phyloP scores from a whole-genome alignment of 2,329 filamentous ascomycete species.

The Aspergillus sp. region DNA sequence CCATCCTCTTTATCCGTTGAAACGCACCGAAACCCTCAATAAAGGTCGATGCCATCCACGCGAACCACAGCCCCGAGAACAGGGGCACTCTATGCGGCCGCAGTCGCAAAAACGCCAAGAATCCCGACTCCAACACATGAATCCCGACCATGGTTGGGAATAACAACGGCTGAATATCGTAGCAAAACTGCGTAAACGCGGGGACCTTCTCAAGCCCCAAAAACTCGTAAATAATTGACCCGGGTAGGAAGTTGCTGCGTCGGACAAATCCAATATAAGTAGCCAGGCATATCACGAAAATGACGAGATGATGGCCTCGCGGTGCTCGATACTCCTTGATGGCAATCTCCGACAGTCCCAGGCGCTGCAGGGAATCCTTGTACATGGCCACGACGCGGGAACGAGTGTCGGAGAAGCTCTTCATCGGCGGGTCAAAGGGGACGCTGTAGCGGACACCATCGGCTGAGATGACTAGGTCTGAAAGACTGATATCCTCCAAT shows the following conservation, averaged over 20 bases:
- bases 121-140: conserved; percentile 58
- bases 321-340: conserved; percentile 49
- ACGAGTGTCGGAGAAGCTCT: conserved; percentile 60
- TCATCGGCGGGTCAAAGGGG: conserved; percentile 63
- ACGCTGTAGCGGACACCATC: conserved; percentile 46
- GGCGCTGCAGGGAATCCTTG: conserved; percentile 49
- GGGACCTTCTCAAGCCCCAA: conserved; percentile 49
- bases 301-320: conserved; percentile 45
- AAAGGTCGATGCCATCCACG: conserved; percentile 47
- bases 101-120: conserved; percentile 42
- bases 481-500: conserved; percentile 60
- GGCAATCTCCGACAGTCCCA: conserved; percentile 55
- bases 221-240: conserved; percentile 43
- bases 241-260: conserved; percentile 48
- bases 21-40: conserved; percentile 49
- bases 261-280: conserved; percentile 49
- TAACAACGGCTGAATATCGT: conserved; percentile 53
- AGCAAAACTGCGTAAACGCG: conserved; percentile 52
- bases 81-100: conserved; percentile 46
- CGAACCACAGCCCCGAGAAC: conserved; percentile 45
- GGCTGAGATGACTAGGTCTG: conserved; percentile 56
- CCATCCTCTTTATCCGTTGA: conserved; percentile 40
- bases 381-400: conserved; percentile 68
- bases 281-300: conserved; percentile 50
- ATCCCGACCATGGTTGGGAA: conserved; percentile 54